These are phyloP conservation scores for Mycena kentingensis DNA, from an alignment of 768 basidiomycete genomes.

Conservation along the genomic window DNA sequence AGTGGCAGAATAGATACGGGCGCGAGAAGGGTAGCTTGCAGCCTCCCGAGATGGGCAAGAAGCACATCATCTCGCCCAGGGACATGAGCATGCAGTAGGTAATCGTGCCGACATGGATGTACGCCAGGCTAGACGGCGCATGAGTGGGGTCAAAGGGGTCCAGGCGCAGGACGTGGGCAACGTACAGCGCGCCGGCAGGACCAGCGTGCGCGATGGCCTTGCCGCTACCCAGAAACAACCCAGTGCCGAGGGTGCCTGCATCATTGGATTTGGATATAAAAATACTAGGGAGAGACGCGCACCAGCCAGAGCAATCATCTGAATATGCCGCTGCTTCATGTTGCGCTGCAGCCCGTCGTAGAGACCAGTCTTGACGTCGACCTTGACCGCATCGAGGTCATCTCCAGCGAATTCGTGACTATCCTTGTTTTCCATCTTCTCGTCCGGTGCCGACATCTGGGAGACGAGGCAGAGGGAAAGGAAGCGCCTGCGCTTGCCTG, in stretches of 20 bases:
- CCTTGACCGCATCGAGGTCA: conserved; percentile 9
- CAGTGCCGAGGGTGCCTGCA: conserved; percentile 51
- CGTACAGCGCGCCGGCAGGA: conserved; percentile 47
- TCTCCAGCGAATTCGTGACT: no score
- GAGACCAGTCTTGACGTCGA: conserved; percentile 15
- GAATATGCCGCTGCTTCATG: conserved; percentile 19
- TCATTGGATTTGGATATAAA: conserved; percentile 22
- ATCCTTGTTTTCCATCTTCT: no score
- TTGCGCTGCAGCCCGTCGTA: conserved; percentile 14
- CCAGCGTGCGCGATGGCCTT: conserved; percentile 51
- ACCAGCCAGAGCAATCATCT: conserved; percentile 18
- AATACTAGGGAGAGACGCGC: neutral
- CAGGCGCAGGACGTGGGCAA: neutral
- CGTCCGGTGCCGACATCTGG: no score
- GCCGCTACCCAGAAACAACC: conserved; percentile 58
- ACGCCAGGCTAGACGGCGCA: conserved; percentile 36
- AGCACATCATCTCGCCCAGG: conserved; percentile 40
- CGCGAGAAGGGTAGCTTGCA: neutral
- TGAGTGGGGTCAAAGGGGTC: neutral
- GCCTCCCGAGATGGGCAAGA: conserved; percentile 21
- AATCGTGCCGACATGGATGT: conserved; percentile 43
- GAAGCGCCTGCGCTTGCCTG: no score
- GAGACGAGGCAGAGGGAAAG: no score
- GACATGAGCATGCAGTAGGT: conserved; percentile 36
- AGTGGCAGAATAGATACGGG: conserved; percentile 6